phyloP scores from a whole-genome alignment of 495 filamentous ascomycete genomes.

The Ramalina intermedia region DNA sequence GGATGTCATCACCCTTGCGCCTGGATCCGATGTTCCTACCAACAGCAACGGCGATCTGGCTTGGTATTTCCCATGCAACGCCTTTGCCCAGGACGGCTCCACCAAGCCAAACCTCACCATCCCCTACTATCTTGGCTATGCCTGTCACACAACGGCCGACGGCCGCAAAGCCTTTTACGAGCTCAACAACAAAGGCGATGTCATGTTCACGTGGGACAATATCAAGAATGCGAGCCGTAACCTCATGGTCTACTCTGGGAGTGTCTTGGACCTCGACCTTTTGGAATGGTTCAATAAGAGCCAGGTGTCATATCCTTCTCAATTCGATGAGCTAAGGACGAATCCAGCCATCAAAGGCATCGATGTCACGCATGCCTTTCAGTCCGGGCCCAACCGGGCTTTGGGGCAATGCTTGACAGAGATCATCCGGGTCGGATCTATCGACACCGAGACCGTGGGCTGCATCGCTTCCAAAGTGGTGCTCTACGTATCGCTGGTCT shows the following conservation, averaged over 20 bases:
- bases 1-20: conserved; percentile 59
- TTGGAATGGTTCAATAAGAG: conserved; percentile 77
- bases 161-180: conserved; percentile 64
- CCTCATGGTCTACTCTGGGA: conserved; percentile 82
- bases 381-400: conserved; percentile 58
- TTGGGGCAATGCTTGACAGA: conserved; percentile 75
- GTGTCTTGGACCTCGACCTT: conserved; percentile 85
- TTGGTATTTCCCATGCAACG: conserved; percentile 92
- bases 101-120: conserved; percentile 55
- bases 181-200: conserved; percentile 46
- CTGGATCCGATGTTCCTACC: conserved; percentile 63
- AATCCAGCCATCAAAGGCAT: conserved; percentile 70
- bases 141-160: conserved; percentile 64
- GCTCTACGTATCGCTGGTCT: conserved; percentile 81
- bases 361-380: conserved; percentile 80
- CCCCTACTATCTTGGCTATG: conserved; percentile 69
- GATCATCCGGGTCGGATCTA: conserved; percentile 87
- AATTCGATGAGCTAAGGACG: conserved; percentile 65
- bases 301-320: conserved; percentile 63
- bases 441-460: conserved; percentile 91
- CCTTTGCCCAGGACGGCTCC: conserved; percentile 90
- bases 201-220: conserved; percentile 95
- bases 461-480: conserved; percentile 97
- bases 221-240: conserved; percentile 80
- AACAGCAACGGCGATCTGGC: conserved; percentile 60